A percentile compares a stretch with the other conserved stretches of the same genome.
Evolutionary conservation across 2,329 filamentous ascomycete species (phyloP).

Genomic region (Stagonosporopsis cucurbitacearum): DNA sequence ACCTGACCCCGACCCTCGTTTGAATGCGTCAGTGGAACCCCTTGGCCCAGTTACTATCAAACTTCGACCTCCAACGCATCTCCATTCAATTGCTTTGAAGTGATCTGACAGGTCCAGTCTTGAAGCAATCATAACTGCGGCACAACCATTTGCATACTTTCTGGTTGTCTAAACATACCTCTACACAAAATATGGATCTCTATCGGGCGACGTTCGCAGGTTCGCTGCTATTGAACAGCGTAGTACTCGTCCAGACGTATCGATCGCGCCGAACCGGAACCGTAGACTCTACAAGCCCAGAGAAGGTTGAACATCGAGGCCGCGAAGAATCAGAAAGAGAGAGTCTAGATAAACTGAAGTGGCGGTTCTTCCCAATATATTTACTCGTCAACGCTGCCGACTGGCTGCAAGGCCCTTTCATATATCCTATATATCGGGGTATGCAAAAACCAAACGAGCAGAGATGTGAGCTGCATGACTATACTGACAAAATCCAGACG

Average conservation of each 20-base stretch:
- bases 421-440: conserved; percentile 61
- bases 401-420: conserved; percentile 59
- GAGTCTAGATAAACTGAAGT: conserved; percentile 49
- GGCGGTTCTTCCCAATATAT: conserved; percentile 54
- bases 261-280: conserved; percentile 24
- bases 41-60: neutral
- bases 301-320: conserved; percentile 35
- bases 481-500: conserved; percentile 41
- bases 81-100: neutral
- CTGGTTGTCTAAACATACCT: neutral
- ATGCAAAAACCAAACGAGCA: neutral
- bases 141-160: neutral
- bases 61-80: neutral
- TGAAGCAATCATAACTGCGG: neutral
- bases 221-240: conserved; percentile 36
- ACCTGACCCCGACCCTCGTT: neutral
- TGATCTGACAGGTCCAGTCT: neutral
- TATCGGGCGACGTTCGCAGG: conserved; percentile 40
- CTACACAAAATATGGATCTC: conserved; percentile 37
- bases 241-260: conserved; percentile 37
- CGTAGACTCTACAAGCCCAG: conserved; percentile 14
- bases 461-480: neutral
- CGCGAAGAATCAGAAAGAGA: conserved; percentile 34
- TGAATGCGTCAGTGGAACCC: neutral
- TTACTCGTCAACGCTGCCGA: conserved; percentile 54